These are phyloP conservation scores for Drechslera avenae DNA, from an alignment of 2,329 filamentous ascomycete genomes.

Conservation along the genomic window DNA sequence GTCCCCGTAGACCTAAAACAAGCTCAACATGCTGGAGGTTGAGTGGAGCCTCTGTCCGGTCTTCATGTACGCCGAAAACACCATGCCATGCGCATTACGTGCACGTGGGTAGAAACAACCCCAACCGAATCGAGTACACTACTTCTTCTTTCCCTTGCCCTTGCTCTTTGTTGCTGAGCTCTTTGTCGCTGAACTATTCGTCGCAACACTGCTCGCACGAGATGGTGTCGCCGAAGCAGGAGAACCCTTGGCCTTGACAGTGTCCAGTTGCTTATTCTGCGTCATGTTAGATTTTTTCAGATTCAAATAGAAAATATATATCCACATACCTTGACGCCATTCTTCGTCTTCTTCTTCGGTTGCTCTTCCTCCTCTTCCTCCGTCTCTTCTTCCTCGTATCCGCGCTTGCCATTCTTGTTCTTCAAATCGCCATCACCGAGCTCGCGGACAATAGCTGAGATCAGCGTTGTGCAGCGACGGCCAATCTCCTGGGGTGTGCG, in stretches of 20 bases:
- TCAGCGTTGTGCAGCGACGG: conserved; percentile 87
- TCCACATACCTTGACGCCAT: conserved; percentile 79
- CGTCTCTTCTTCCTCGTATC: conserved; percentile 84
- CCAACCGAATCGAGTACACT: neutral
- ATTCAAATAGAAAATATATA: neutral
- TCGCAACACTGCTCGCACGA: conserved; percentile 85
- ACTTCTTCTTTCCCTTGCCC: conserved; percentile 58
- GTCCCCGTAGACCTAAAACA: neutral
- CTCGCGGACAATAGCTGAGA: conserved; percentile 93
- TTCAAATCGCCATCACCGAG: conserved; percentile 70
- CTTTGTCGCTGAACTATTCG: conserved; percentile 64
- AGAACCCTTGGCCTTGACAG: conserved; percentile 78
- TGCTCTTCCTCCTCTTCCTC: conserved; percentile 76
- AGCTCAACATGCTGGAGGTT: conserved; percentile 1
- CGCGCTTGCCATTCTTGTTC: conserved; percentile 71
- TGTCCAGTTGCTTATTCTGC: conserved; percentile 92
- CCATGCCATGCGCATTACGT: neutral
- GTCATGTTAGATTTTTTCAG: conserved; percentile 17
- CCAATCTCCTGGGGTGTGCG: conserved; percentile 91
- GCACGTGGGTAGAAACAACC: too few relatives aligned
- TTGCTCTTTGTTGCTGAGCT: conserved; percentile 60
- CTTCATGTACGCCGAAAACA: conserved; percentile 5
- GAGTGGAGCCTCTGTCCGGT: neutral
- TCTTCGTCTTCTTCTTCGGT: conserved; percentile 95
- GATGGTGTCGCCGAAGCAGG: conserved; percentile 77